Evolutionary conservation across 805 yeast genomes (phyloP).

Genomic region (Ascoidea rubescens): DNA sequence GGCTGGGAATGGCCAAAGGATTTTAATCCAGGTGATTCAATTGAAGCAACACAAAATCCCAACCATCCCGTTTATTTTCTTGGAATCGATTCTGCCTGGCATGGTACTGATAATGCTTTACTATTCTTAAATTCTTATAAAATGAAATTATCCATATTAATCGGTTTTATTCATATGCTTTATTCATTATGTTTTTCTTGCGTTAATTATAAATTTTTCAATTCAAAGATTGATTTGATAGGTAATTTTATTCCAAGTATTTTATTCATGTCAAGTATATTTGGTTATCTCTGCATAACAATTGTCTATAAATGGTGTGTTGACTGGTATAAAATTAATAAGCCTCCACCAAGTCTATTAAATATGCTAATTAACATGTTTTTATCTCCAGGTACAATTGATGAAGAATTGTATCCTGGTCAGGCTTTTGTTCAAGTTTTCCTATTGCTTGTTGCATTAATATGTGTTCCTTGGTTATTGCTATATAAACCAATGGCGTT

Average conservation of each 20-base stretch:
- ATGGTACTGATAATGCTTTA: constrained; percentile 86
- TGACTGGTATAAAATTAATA: constrained; percentile 70
- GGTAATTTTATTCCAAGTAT: constrained; percentile 94
- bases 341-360: constrained; percentile 83
- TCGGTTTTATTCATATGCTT: constrained; percentile 93
- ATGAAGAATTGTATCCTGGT: constrained; percentile 66
- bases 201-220: constrained; percentile 60
- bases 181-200: constrained; percentile 78
- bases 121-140: constrained; percentile 90
- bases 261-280: constrained; percentile 89
- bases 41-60: constrained; percentile 53
- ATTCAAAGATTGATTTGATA: constrained; percentile 62
- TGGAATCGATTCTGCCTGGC: constrained; percentile 95
- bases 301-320: constrained; percentile 91
- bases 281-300: constrained; percentile 78
- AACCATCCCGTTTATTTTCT: constrained; percentile 39
- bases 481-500: constrained; percentile 70
- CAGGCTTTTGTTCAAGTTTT: constrained; percentile 67
- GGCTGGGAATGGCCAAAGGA: constrained; percentile 91
- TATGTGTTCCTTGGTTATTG: constrained; percentile 88
- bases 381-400: constrained; percentile 79
- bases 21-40: constrained; percentile 54
- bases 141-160: constrained; percentile 88
- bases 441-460: constrained; percentile 59
- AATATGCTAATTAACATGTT: constrained; percentile 96